Evolutionary conservation across 805 yeast species (phyloP), one percentile per base, ranked within the genome.

Genomic region (Candida arabinofermentans): DNA sequence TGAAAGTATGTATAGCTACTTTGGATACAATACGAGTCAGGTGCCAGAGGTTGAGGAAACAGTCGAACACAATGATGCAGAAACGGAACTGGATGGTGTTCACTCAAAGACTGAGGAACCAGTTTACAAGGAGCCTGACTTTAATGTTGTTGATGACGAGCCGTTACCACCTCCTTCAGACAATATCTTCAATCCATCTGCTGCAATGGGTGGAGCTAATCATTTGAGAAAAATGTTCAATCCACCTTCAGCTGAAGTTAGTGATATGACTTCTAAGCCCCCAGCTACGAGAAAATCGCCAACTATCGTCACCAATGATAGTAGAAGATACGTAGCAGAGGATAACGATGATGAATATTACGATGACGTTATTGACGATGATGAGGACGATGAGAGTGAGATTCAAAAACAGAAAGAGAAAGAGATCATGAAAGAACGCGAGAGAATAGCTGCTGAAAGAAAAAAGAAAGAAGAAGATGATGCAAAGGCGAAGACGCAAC

Each of bases 361-460:
- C 31, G 66, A 61, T 39, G 64, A 57, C 29, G 58, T 51, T 9
- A 53, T 53, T 35, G 64, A 51, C 27, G 62, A 59, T 30, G 64
- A 54, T 22, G 65, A 59, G 21, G 65, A 61, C 13, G 81, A 75
- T 2, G 77, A 70, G 14, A 76, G 70, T 16, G 76, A 71, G 21
- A 75, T 67, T 17, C 70, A 71, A 19, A 70, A 65, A 14, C 71
- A 68, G 17, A 66, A 62, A 27, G 53, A 51, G 42, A 27, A 37
- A 40, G 44, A 46, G 46, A 44, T n/a, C n/a, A n/a, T n/a, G n/a
- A n/a, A n/a, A n/a, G n/a, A n/a, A 49, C 47, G 35, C 27, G 19
- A 29, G 75, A 71, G 22, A 75, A 67, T 19, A 69, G 71, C 18
- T 69, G 64, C n/a, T 71, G 67, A 19, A 66, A 62, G 27, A 51